phyloP scores from a whole-genome alignment of 2,329 filamentous ascomycete species.

The Calonectria naviculata region DNA sequence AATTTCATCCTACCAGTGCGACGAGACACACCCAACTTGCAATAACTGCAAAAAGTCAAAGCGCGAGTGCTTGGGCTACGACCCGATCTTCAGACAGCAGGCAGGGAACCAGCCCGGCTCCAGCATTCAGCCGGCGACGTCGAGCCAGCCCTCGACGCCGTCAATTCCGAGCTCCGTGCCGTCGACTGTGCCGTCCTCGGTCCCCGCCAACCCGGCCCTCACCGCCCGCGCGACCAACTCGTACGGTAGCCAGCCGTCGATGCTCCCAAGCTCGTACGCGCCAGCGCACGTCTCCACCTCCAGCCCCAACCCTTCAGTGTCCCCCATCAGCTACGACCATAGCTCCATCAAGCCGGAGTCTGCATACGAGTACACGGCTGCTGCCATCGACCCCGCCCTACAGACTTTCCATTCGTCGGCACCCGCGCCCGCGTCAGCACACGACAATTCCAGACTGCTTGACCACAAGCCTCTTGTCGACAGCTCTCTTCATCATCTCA shows the following conservation, averaged over 20 bases:
- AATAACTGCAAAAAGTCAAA: conserved; percentile 91
- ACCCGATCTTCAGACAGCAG: conserved; percentile 84
- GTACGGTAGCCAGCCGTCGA: conserved; percentile 58
- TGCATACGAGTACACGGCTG: conserved; percentile 65
- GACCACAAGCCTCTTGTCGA: conserved; percentile 44
- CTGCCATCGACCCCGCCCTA: conserved; percentile 75
- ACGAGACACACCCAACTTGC: conserved; percentile 94
- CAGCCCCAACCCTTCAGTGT: conserved; percentile 45
- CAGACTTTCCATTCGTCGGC: conserved; percentile 52
- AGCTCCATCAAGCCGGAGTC: conserved; percentile 51
- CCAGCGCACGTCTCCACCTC: conserved; percentile 45
- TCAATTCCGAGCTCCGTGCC: conserved; percentile 44
- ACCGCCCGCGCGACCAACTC: conserved; percentile 48
- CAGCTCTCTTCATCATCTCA: conserved; percentile 55
- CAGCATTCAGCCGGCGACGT: conserved; percentile 53
- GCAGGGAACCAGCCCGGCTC: conserved; percentile 79
- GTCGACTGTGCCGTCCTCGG: conserved; percentile 34
- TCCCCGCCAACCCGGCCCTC: conserved; percentile 34
- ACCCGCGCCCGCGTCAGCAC: conserved; percentile 14
- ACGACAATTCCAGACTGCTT: conserved; percentile 38
- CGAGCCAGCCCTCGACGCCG: conserved; percentile 46
- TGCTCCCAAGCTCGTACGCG: conserved; percentile 57
- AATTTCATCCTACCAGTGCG: conserved; percentile 69
- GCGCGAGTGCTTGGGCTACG: conserved; percentile 87
- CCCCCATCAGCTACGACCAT: conserved; percentile 47